Base-by-base conservation (phyloP, 2,329 filamentous ascomycete species). In the Penicillium sp. region DNA sequence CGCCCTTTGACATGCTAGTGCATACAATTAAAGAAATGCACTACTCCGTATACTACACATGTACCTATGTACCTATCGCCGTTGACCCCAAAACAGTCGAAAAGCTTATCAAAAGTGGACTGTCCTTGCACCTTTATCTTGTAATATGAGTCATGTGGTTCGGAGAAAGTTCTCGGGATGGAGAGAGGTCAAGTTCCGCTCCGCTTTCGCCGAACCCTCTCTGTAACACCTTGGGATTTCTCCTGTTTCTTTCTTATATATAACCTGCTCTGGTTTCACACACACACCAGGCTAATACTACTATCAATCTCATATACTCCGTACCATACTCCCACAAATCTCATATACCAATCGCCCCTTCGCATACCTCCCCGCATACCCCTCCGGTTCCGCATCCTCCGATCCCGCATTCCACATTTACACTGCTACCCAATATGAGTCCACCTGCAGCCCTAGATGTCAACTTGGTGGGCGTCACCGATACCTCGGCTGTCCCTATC, bases 401-500 rank as follows among this genome's bases (percentile, higher is more conserved):
- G 50, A 50, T 50, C 29, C 25, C 40, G 33, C 50, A 46, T 19
- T 21, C 29, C 29, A 25, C 42, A 50, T 33, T 45, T 12, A 54
- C 52, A 47, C 40, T 47, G 47, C 52, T n/a, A 29, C 33, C 21
- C 40, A 31, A 31, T 51, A 68, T 64, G 64, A 67, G 64, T 54
- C 60, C 66, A 19, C 70, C 72, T 31, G 58, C 67, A 31, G 59
- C 71, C 37, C 17, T 72, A 38, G 68, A 71, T 51, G 62, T 70
- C 47, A 66, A 74, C 21, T 60, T 74, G 25, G 67, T 69, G 51
- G 72, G 62, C 54, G 67, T 73, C 51, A 69, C 76, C 37, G 70
- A 79, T 60, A 72, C 75, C 45, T 66, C 75, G 43, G 54, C 74
- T 51, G 61, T 77, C 38, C 65, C 73, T 45, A 50, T 78, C 50